These are phyloP conservation scores for Pseudocercospora crystallina DNA, from an alignment of 2,329 filamentous ascomycete genomes.

Conservation along the genomic window DNA sequence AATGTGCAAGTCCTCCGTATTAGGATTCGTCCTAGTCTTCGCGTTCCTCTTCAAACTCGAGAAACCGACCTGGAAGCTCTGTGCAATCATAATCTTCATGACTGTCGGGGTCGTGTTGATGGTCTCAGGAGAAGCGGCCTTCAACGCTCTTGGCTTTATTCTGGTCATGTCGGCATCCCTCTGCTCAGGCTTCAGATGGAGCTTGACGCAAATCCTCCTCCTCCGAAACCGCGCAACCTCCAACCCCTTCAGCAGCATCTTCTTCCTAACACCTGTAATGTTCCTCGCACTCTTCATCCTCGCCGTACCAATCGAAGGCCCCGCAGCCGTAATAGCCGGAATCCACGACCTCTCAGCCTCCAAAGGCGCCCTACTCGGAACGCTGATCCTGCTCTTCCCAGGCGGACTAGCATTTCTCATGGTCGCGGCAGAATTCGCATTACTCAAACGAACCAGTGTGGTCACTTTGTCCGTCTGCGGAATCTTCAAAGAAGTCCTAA, in stretches of 20 bases:
- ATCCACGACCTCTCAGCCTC: slow-evolving; percentile 62
- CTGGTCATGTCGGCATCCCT: slow-evolving; percentile 92
- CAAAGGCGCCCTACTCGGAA: slow-evolving; percentile 66
- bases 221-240: slow-evolving; percentile 91
- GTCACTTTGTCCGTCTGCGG: slow-evolving; percentile 95
- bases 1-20: slow-evolving; percentile 97
- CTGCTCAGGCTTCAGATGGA: slow-evolving; percentile 96
- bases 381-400: slow-evolving; percentile 80
- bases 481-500: slow-evolving; percentile 98
- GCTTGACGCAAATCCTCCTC: slow-evolving; percentile 93
- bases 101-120: slow-evolving; percentile 94
- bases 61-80: slow-evolving; percentile 78
- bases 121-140: slow-evolving; percentile 92
- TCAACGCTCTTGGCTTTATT: slow-evolving; percentile 80
- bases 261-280: slow-evolving; percentile 97
- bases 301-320: slow-evolving; percentile 82
- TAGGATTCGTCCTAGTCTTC: slow-evolving; percentile 93
- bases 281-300: slow-evolving; percentile 78
- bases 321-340: slow-evolving; percentile 65
- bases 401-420: slow-evolving; percentile 91
- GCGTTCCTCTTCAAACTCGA: slow-evolving; percentile 93
- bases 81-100: slow-evolving; percentile 87
- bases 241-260: slow-evolving; percentile 95
- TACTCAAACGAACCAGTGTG: slow-evolving; percentile 91
- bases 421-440: slow-evolving; percentile 93